A percentile compares a stretch with the other conserved stretches of the same genome.
These are phyloP conservation scores for Starmerella ratchasimensis DNA, from an alignment of 805 yeast species.

Conservation along the genomic window DNA sequence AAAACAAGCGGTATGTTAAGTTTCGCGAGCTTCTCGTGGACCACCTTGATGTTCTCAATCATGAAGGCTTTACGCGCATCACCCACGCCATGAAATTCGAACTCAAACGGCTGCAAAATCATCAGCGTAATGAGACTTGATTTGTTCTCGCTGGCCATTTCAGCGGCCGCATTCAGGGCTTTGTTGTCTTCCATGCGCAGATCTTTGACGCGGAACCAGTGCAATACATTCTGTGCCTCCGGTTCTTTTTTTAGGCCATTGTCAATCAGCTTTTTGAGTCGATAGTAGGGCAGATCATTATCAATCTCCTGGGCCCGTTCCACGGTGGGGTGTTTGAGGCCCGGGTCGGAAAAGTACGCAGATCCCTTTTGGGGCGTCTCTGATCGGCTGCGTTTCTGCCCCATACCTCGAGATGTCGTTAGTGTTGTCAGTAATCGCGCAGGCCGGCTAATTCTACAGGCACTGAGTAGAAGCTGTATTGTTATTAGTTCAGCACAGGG, in stretches of 20 bases:
- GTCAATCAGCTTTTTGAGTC: slow-evolving; percentile 3
- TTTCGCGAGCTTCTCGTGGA: slow-evolving; percentile 25
- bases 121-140: slow-evolving; percentile 31
- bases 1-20: slow-evolving; percentile 29
- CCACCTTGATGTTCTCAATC: slow-evolving; percentile 25
- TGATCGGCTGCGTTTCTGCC: no score
- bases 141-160: slow-evolving; percentile 23
- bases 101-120: slow-evolving; percentile 31
- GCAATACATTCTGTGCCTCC: slow-evolving; percentile 23
- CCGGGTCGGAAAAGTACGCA: slow-evolving; percentile 2
- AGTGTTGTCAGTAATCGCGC: no score
- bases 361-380: no score
- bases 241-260: not conserved
- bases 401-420: no score
- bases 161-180: slow-evolving; percentile 30
- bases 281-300: slow-evolving; percentile 11
- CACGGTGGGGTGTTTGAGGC: slow-evolving; percentile 11
- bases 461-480: no score
- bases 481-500: no score
- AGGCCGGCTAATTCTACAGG: no score
- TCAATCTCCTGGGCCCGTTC: slow-evolving; percentile 16
- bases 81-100: slow-evolving; percentile 33
- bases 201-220: slow-evolving; percentile 36
- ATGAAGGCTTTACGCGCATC: slow-evolving; percentile 33
- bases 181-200: slow-evolving; percentile 34